Conservation (phyloP, 116 monocot species). For the Cymodocea nodosa region DNA sequence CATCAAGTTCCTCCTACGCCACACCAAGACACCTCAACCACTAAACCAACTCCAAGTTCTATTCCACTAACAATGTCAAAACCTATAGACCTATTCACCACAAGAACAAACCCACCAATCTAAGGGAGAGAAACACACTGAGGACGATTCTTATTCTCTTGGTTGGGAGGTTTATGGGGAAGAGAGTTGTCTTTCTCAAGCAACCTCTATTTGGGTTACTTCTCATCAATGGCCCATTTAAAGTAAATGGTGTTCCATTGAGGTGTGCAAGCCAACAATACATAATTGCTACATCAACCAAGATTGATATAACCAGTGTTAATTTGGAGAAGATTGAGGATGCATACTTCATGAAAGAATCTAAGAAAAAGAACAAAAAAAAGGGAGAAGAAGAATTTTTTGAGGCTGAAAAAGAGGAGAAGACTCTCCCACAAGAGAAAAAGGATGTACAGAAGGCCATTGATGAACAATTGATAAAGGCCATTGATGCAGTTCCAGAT, state of each 20-base stretch:
- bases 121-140: slow-evolving; percentile 61
- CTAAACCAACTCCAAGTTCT: slow-evolving; percentile 52
- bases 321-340: slow-evolving; percentile 55
- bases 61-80: slow-evolving; percentile 47
- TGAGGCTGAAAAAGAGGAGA: slow-evolving; percentile 60
- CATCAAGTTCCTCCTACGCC: too few relatives aligned
- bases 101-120: slow-evolving; percentile 46
- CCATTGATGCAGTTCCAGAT: slow-evolving; percentile 34
- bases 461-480: slow-evolving; percentile 33
- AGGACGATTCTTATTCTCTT: slow-evolving; percentile 62
- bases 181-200: slow-evolving; percentile 69
- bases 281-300: slow-evolving; percentile 66
- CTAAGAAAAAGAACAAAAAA: slow-evolving; percentile 43
- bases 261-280: slow-evolving; percentile 53
- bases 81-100: slow-evolving; percentile 12
- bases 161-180: slow-evolving; percentile 74
- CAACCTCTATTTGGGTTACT: slow-evolving; percentile 72
- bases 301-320: slow-evolving; percentile 59
- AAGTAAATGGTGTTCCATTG: slow-evolving; percentile 74
- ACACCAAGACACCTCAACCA: too few relatives aligned
- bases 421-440: slow-evolving; percentile 37
- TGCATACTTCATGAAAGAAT: slow-evolving; percentile 38
- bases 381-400: slow-evolving; percentile 71
- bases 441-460: slow-evolving; percentile 51
- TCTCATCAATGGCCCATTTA: slow-evolving; percentile 68